Percentiles rank a stretch among this genome's conserved stretches.
These are phyloP conservation scores for Sporisorium sorghi DNA, from an alignment of 1,284 basidiomycete species.

Conservation along the genomic window DNA sequence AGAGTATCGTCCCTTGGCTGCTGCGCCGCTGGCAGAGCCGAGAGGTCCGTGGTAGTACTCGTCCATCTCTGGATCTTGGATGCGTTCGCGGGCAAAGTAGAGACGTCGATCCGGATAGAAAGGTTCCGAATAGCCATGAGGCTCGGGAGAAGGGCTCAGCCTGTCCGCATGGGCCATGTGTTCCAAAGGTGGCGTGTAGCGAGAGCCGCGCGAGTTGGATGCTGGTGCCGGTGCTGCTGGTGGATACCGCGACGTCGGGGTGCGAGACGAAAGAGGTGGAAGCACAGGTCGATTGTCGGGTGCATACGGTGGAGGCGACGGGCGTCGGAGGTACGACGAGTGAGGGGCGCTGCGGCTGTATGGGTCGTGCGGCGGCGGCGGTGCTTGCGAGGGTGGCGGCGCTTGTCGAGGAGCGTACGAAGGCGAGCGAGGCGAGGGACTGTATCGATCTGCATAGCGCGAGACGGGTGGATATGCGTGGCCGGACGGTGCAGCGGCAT, in stretches of 20 bases:
- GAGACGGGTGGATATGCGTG: slow-evolving; percentile 17
- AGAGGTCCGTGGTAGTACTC: slow-evolving; percentile 42
- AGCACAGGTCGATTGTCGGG: slow-evolving; percentile 35
- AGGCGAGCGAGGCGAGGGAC: slow-evolving; percentile 42
- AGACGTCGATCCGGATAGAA: slow-evolving; percentile 53
- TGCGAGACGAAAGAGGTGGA: slow-evolving; percentile 44
- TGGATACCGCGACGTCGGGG: slow-evolving; percentile 21
- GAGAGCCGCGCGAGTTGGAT: slow-evolving; percentile 18
- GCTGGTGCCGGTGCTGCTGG: slow-evolving; percentile 17
- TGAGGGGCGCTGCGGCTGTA: slow-evolving; percentile 35
- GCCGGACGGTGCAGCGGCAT: slow-evolving; percentile 18
- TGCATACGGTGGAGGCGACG: slow-evolving; percentile 37
- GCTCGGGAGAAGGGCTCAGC: slow-evolving; percentile 33
- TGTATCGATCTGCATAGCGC: slow-evolving; percentile 39
- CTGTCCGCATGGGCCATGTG: slow-evolving; percentile 11
- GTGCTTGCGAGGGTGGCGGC: slow-evolving; percentile 12
- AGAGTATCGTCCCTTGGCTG: slow-evolving; percentile 28
- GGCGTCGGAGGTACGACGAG: slow-evolving; percentile 23
- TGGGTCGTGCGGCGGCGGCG: slow-evolving; percentile 22
- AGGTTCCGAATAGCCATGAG: slow-evolving; percentile 33
- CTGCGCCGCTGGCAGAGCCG: slow-evolving; percentile 11
- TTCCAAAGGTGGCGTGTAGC: slow-evolving; percentile 43
- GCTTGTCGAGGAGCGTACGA: slow-evolving; percentile 36
- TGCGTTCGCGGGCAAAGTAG: slow-evolving; percentile 49
- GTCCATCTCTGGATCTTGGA: slow-evolving; percentile 49